phyloP scores from a whole-genome alignment of 2,329 filamentous ascomycete species.

The Aspergillus sojae region DNA sequence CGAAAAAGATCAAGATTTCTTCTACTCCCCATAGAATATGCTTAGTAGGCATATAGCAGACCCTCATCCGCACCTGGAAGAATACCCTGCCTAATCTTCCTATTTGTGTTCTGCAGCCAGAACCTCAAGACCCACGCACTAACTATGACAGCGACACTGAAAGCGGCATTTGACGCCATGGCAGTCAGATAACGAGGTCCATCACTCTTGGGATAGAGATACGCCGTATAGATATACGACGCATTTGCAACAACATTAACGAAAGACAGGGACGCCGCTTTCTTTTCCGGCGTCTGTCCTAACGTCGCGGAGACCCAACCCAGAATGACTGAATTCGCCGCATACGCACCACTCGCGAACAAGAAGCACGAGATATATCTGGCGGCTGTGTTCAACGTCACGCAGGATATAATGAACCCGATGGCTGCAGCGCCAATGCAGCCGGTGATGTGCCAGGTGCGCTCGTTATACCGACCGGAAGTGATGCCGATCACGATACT shows the following conservation, averaged over 20 bases:
- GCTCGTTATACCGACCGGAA: constrained; percentile 16
- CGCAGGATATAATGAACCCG: constrained; percentile 18
- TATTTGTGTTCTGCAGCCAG: neutral
- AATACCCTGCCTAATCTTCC: neutral
- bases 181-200: constrained; percentile 32
- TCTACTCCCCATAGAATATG: neutral
- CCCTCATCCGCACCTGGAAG: neutral
- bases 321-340: constrained; percentile 39
- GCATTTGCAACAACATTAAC: constrained; percentile 43
- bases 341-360: constrained; percentile 36
- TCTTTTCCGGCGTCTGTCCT: constrained; percentile 43
- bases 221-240: constrained; percentile 46
- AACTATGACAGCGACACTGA: neutral
- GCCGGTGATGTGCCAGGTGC: constrained; percentile 19
- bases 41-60: neutral
- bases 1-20: too few relatives aligned
- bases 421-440: constrained; percentile 15
- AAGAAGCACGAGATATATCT: constrained; percentile 34
- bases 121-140: neutral
- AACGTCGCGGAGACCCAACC: constrained; percentile 40
- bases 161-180: constrained; percentile 15
- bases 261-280: constrained; percentile 38
- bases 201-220: constrained; percentile 39
- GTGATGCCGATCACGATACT: neutral
- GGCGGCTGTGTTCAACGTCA: neutral